Conservation (phyloP, 208 protist species). For the Naegleria fowleri region DNA sequence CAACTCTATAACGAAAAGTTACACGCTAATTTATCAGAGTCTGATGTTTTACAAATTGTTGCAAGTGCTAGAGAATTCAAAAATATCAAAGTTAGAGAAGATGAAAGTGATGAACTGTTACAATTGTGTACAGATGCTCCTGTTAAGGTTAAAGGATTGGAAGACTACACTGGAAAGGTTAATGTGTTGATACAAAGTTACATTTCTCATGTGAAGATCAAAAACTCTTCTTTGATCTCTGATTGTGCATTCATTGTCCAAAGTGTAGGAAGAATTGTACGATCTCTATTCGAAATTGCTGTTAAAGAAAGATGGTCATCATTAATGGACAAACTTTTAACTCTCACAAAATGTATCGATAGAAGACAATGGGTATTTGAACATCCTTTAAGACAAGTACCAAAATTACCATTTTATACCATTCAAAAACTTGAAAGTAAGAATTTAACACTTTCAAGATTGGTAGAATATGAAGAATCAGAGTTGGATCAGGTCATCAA, state of each 20-base stretch:
- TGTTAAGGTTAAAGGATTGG: slow-evolving; percentile 61
- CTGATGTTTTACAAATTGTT: slow-evolving; percentile 81
- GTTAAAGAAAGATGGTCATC: slow-evolving; percentile 78
- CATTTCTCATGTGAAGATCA: slow-evolving; percentile 72
- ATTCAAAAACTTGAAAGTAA: slow-evolving; percentile 62
- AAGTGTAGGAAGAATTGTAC: slow-evolving; percentile 86
- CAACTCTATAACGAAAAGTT: slow-evolving; percentile 85
- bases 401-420: slow-evolving; percentile 46
- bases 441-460: slow-evolving; percentile 55
- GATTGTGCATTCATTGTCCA: slow-evolving; percentile 93
- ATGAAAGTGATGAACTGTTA: slow-evolving; percentile 87
- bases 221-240: slow-evolving; percentile 79
- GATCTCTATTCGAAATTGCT: slow-evolving; percentile 94
- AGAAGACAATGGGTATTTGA: slow-evolving; percentile 84
- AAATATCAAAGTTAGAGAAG: slow-evolving; percentile 87
- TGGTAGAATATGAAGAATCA: slow-evolving; percentile 47
- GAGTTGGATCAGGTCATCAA: slow-evolving; percentile 51
- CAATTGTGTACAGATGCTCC: slow-evolving; percentile 63
- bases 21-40: slow-evolving; percentile 70
- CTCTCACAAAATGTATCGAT: slow-evolving; percentile 84
- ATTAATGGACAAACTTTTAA: slow-evolving; percentile 73
- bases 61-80: slow-evolving; percentile 88
- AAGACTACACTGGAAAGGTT: slow-evolving; percentile 79
- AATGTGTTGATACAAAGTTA: slow-evolving; percentile 94
- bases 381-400: slow-evolving; percentile 71